phyloP scores from a whole-genome alignment of 164 flowering plant genomes.

The Buxus sempervirens region DNA sequence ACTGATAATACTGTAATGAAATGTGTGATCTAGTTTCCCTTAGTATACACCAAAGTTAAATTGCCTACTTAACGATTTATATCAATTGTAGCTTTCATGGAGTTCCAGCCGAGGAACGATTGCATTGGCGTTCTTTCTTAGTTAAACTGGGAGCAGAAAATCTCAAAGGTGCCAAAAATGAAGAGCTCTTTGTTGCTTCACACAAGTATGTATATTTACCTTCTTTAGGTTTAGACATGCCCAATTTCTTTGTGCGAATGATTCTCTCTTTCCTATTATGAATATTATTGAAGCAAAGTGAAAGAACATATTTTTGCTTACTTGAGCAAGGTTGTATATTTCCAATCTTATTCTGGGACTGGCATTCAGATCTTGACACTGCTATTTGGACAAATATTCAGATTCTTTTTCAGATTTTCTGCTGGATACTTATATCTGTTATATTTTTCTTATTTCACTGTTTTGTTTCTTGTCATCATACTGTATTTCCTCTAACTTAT shows the following conservation, averaged over 20 bases:
- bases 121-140: constrained; percentile 94
- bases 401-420: background rate
- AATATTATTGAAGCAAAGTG: background rate
- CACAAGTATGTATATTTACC: constrained; percentile 68
- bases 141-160: constrained; percentile 95
- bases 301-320: background rate
- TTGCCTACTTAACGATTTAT: background rate
- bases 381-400: background rate
- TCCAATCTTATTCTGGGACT: background rate
- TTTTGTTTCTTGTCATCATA: too few relatives aligned
- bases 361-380: background rate
- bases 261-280: background rate
- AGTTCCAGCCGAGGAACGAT: constrained; percentile 95
- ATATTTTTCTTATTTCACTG: too few relatives aligned
- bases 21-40: too few relatives aligned
- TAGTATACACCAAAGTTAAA: background rate
- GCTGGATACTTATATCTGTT: background rate
- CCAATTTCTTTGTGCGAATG: too few relatives aligned
- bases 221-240: background rate
- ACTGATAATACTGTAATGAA: background rate
- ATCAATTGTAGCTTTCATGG: constrained; percentile 75
- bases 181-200: constrained; percentile 94
- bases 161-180: constrained; percentile 89
- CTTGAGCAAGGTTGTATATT: background rate
- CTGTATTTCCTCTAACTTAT: too few relatives aligned